Conservation (phyloP, 768 basidiomycete species). For the Leccinum fibrillosum region DNA sequence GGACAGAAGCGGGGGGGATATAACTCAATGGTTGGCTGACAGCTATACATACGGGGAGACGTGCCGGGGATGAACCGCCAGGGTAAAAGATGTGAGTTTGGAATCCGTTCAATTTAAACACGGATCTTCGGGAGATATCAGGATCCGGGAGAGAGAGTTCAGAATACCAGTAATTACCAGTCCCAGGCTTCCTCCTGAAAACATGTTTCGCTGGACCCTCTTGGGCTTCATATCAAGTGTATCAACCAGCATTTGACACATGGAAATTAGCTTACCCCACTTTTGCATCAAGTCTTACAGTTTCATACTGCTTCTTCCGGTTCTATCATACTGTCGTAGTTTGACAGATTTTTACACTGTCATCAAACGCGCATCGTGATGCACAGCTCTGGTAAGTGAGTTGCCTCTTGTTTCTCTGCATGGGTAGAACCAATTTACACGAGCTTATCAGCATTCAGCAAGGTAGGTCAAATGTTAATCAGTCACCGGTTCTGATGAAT, state of each 20-base stretch:
- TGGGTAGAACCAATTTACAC: not conserved
- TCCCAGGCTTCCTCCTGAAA: not conserved
- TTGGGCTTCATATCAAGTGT: not conserved
- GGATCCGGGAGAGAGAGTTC: not conserved
- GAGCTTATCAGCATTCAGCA: not conserved
- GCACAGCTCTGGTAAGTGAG: not conserved
- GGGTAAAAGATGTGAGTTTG: not conserved
- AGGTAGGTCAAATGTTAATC: not conserved
- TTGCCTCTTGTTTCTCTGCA: not conserved
- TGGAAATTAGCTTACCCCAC: not conserved
- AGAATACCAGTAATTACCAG: not conserved
- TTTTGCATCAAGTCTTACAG: not conserved
- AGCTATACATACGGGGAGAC: not conserved
- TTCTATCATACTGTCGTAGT: not conserved
- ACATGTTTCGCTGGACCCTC: not conserved
- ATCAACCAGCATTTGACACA: not conserved
- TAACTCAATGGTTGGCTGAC: not conserved
- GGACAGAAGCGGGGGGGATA: not conserved
- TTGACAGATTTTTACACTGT: not conserved
- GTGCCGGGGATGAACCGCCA: not conserved
- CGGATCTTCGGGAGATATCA: not conserved
- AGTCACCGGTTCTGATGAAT: not conserved
- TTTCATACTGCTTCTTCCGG: no score
- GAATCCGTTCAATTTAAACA: not conserved
- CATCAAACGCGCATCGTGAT: not conserved